Percentiles rank a stretch among this genome's conserved stretches.
phyloP scores from a whole-genome alignment of 345 rosid genomes.

The Lenwebbia sp. region DNA sequence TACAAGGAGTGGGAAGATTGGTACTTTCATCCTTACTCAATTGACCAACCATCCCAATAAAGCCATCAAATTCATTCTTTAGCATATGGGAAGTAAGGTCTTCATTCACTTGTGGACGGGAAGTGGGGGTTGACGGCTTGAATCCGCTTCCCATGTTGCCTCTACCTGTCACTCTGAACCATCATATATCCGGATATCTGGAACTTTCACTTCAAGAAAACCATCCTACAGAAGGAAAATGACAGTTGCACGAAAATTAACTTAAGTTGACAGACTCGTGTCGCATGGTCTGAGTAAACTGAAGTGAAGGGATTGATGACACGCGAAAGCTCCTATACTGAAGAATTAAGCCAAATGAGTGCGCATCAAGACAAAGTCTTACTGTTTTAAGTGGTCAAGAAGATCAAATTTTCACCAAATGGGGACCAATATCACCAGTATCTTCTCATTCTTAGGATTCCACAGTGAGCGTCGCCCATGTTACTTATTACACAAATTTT shows the following conservation, averaged over 20 bases:
- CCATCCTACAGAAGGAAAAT: background rate
- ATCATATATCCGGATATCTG: background rate
- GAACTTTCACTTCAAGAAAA: background rate
- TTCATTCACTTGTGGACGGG: background rate
- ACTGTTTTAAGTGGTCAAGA: background rate
- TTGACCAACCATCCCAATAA: background rate
- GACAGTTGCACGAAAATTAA: background rate
- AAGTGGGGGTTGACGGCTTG: background rate
- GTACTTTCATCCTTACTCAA: background rate
- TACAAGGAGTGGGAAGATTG: background rate
- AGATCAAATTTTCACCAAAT: background rate
- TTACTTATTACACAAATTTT: background rate
- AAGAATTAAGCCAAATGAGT: background rate
- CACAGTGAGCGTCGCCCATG: background rate
- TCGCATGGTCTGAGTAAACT: background rate
- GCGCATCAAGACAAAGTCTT: background rate
- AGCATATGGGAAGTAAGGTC: background rate
- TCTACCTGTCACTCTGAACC: background rate
- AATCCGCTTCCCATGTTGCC: background rate
- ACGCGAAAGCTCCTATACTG: background rate
- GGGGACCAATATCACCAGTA: background rate
- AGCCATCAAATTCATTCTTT: background rate
- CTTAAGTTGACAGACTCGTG: background rate
- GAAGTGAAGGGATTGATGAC: background rate
- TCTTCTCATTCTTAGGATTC: background rate